These are phyloP conservation scores for Neocallimastix lanati DNA, from an alignment of 192 early-diverging fungal genomes.

Conservation along the genomic window DNA sequence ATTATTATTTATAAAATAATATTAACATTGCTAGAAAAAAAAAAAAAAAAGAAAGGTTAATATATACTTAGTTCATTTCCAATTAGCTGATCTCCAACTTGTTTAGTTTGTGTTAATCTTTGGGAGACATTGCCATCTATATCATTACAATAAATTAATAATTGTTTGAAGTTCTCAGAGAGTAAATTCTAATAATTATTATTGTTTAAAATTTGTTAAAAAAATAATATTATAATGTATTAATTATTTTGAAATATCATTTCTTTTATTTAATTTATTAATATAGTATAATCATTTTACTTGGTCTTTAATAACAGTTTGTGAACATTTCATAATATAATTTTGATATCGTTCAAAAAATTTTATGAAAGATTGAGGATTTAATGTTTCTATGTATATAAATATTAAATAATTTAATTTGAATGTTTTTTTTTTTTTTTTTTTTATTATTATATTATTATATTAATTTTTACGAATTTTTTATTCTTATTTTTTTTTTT, in stretches of 20 bases:
- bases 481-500: background rate
- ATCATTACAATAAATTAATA: background rate
- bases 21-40: too few species aligned
- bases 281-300: background rate
- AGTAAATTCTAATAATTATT: background rate
- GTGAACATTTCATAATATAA: background rate
- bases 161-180: background rate
- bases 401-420: too few species aligned
- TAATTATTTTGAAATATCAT: too few species aligned
- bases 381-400: background rate
- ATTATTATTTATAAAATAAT: too few species aligned
- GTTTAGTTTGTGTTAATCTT: background rate
- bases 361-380: background rate
- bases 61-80: background rate
- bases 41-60: too few species aligned
- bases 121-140: background rate
- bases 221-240: too few species aligned
- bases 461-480: too few species aligned
- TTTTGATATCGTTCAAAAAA: background rate
- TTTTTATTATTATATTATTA: too few species aligned
- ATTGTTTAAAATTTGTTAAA: too few species aligned
- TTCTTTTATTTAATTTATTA: too few species aligned
- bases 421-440: too few species aligned
- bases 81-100: background rate
- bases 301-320: background rate